Percentiles rank a stretch among this genome's conserved stretches.
Conservation (phyloP, 1,284 basidiomycete genomes). For the Kwoniella shivajii region DNA sequence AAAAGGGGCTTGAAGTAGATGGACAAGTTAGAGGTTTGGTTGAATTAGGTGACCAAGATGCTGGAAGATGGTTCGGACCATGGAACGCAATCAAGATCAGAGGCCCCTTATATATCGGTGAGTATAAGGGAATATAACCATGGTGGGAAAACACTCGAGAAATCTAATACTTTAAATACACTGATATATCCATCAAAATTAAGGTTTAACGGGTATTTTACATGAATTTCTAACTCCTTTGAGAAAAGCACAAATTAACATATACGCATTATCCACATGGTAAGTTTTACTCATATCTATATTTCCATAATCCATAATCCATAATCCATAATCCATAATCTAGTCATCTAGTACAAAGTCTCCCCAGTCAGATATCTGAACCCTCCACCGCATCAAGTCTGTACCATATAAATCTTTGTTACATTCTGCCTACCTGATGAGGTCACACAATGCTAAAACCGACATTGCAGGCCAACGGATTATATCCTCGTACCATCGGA, state of each 20-base stretch:
- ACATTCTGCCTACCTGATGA: neutral
- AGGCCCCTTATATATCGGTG: conserved; percentile 69
- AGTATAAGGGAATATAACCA: neutral
- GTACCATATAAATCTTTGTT: neutral
- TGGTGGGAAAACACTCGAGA: neutral
- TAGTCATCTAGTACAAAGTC: too few relatives aligned
- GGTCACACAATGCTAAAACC: neutral
- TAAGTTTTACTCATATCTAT: conserved; percentile 50
- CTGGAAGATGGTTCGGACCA: conserved; percentile 19
- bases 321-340: too few relatives aligned
- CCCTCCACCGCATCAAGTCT: neutral
- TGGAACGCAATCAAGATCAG: conserved; percentile 63
- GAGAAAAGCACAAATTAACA: conserved; percentile 60
- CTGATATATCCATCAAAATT: neutral
- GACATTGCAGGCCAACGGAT: conserved; percentile 34
- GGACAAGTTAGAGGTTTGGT: conserved; percentile 29
- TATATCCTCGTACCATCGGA: conserved; percentile 36
- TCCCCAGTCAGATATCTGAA: too few relatives aligned
- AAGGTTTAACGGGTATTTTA: conserved; percentile 62
- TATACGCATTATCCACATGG: conserved; percentile 73
- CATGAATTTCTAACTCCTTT: conserved; percentile 63
- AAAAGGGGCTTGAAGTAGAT: neutral
- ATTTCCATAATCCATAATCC: too few relatives aligned
- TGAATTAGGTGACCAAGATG: conserved; percentile 20
- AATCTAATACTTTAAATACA: neutral